Base-by-base conservation (phyloP, 208 protist species). In the Naegleria lovaniensis region DNA sequence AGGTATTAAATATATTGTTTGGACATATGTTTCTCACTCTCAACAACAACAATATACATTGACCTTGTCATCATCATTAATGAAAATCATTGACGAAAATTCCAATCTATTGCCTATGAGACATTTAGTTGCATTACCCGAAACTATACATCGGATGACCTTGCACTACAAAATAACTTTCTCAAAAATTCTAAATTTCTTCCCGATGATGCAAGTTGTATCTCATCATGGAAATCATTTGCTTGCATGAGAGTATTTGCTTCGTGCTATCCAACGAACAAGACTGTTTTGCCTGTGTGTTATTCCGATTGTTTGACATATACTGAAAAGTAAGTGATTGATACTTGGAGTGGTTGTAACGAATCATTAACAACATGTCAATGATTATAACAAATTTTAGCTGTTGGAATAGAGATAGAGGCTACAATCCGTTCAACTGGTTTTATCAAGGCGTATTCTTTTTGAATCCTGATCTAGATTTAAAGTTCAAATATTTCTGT, bases 341-440 rank as follows among this genome's bases (percentile, higher is more conserved):
- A n/a, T n/a, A n/a, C n/a, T n/a, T n/a, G n/a, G n/a, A n/a, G n/a
- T n/a, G n/a, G n/a, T n/a, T n/a, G n/a, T n/a, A n/a, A n/a, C n/a
- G n/a, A n/a, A n/a, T n/a, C n/a, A n/a, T 48, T 48, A 48, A 1
- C 43, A 48, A 48, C 43, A 48, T 48, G 43, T 7, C 43, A 48
- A 48, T 9, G 7, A 48, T 48, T 9, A 48, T 48, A 48, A 48
- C 43, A 48, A 48, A 9, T 79, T 29, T 36, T 9, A 79, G 67
- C 19, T 79, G 67, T 79, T 79, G 67, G 67, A 79, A 79, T 33
- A 79, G 67, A 79, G 67, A 79, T 9, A 36, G 1, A 36, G 67
- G 67, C n/a, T 79, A 79, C 67, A 79, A 79, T 79, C 67, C 67
- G 2, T 79, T 79, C 67, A 79, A 79, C 29, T 79, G 67, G 67